Conservation (phyloP, 306 rosid species). For the Acmispon strigosus region DNA sequence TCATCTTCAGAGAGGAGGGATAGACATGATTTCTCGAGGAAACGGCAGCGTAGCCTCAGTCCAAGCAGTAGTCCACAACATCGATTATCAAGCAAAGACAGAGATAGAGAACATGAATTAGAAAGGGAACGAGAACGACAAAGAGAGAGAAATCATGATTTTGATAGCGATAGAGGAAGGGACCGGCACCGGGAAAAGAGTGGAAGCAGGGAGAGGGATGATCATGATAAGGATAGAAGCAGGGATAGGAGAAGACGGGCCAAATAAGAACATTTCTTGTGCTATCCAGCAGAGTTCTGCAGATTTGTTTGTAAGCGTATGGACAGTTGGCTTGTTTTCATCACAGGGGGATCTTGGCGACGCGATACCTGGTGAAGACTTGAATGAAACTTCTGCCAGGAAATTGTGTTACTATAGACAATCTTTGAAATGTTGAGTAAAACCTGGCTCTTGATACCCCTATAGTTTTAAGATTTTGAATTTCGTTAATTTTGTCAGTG, state of each 20-base stretch:
- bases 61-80: constrained; percentile 76
- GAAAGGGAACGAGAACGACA: constrained; percentile 64
- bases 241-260: constrained; percentile 65
- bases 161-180: constrained; percentile 52
- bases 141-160: constrained; percentile 54
- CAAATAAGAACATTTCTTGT: constrained; percentile 29
- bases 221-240: constrained; percentile 63
- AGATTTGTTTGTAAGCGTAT: constrained; percentile 10
- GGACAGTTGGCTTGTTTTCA: constrained; percentile 7
- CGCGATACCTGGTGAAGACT: constrained; percentile 2
- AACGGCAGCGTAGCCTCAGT: constrained; percentile 72
- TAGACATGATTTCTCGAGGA: constrained; percentile 60
- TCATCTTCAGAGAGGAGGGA: constrained; percentile 65
- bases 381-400: constrained; percentile 9
- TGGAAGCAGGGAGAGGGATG: constrained; percentile 93
- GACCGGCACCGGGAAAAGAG: constrained; percentile 68
- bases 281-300: constrained; percentile 1
- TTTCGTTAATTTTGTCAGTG: constrained; percentile 14
- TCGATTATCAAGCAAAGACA: constrained; percentile 54
- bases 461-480: constrained; percentile 14
- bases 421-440: constrained; percentile 12
- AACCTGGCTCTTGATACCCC: constrained; percentile 15
- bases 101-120: constrained; percentile 62
- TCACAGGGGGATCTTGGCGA: constrained; percentile 7
- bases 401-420: constrained; percentile 21